Conservation (phyloP, 805 yeast genomes). For the Myxozyma vanderwaltii region DNA sequence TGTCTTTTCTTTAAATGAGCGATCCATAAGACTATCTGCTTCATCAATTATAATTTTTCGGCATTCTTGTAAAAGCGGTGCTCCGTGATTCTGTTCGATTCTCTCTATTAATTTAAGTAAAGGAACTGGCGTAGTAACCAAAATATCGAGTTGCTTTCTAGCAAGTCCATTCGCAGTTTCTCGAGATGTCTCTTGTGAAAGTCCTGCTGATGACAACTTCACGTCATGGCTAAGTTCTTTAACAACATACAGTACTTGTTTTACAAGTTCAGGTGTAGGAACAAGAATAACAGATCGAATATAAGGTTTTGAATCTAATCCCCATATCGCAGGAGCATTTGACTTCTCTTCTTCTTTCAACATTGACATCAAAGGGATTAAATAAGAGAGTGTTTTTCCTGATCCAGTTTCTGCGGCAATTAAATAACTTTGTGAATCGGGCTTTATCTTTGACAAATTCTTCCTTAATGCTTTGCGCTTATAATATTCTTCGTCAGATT, state of each 20-base stretch:
- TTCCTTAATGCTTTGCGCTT: conserved; percentile 15
- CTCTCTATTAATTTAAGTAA: conserved; percentile 40
- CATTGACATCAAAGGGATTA: conserved; percentile 72
- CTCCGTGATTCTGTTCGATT: conserved; percentile 48
- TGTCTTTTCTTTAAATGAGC: conserved; percentile 64
- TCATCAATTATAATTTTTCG: conserved; percentile 74
- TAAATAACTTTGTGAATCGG: conserved; percentile 61
- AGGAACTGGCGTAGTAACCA: conserved; percentile 75
- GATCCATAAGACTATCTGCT: conserved; percentile 89
- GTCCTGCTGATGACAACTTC: conserved; percentile 38
- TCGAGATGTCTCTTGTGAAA: conserved; percentile 24
- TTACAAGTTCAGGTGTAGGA: conserved; percentile 87
- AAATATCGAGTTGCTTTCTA: conserved; percentile 64
- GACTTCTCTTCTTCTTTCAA: conserved; percentile 59
- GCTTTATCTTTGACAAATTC: conserved; percentile 35
- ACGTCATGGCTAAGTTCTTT: conserved; percentile 32
- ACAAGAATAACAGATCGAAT: conserved; percentile 75
- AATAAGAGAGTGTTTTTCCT: conserved; percentile 92
- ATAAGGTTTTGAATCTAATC: conserved; percentile 43
- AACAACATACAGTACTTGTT: conserved; percentile 63
- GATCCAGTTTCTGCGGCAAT: conserved; percentile 97
- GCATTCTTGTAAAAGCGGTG: conserved; percentile 18
- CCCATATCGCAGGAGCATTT: conserved; percentile 44
- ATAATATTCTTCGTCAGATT: conserved; percentile 26
- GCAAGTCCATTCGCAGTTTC: conserved; percentile 29